A percentile compares a stretch with the other conserved stretches of the same genome.
Evolutionary conservation across 257 asterid species (phyloP).

Genomic region (Rubia yunnanensis): DNA sequence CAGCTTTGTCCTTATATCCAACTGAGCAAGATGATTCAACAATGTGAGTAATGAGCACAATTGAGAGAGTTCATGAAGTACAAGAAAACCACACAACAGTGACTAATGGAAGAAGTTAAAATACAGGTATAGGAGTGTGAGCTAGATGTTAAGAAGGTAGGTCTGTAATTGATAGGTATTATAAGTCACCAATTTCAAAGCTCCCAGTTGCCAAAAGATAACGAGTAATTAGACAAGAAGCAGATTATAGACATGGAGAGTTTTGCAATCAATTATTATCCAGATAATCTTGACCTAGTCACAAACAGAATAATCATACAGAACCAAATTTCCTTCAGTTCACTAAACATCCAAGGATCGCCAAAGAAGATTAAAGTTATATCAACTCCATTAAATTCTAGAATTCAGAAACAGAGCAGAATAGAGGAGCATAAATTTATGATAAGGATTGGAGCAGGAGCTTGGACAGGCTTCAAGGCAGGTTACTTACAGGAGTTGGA

Average conservation of each 20-base stretch:
- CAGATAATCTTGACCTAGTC: neutral
- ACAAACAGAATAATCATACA: neutral
- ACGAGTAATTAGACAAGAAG: neutral
- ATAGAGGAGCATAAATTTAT: neutral
- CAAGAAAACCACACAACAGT: neutral
- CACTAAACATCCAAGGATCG: neutral
- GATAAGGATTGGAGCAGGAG: neutral
- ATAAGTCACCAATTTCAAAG: no score
- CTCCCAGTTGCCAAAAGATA: neutral
- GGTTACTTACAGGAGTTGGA: neutral
- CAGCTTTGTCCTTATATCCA: conserved; percentile 73
- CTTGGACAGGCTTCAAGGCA: neutral
- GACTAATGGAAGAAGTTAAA: neutral
- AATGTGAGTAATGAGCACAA: conserved; percentile 1
- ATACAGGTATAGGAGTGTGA: no score
- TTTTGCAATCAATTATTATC: neutral
- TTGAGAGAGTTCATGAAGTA: neutral
- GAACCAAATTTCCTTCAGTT: neutral
- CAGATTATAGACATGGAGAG: neutral
- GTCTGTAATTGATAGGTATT: no score
- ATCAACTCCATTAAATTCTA: neutral
- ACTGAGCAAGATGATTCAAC: conserved; percentile 35
- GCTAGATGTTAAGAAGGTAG: no score
- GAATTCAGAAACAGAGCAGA: neutral
- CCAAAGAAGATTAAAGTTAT: neutral